Conservation (phyloP, 169 alveolate species). For the Cryptosporidium ryanae region DNA sequence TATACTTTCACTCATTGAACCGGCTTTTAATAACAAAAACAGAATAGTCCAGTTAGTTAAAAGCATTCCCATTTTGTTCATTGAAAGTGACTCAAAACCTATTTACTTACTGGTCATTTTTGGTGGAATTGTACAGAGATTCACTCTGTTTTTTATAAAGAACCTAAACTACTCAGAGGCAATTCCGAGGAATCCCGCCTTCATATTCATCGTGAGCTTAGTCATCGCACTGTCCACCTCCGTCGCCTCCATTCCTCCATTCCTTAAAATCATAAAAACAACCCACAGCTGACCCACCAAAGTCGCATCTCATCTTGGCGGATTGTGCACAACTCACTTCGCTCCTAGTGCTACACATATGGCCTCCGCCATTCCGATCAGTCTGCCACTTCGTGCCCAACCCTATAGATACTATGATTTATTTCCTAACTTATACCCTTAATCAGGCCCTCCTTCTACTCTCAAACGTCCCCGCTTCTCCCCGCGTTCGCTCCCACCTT, state of each 20-base stretch:
- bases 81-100: slow-evolving; percentile 30
- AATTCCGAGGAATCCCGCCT: neutral
- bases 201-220: neutral
- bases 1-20: neutral
- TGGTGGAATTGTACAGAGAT: slow-evolving; percentile 44
- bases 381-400: too few species aligned
- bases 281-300: neutral
- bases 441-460: too few species aligned
- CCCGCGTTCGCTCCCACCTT: too few species aligned
- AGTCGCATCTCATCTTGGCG: too few species aligned
- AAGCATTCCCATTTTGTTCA: neutral
- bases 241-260: neutral
- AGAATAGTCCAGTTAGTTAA: neutral
- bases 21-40: neutral
- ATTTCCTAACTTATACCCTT: too few species aligned
- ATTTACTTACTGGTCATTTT: slow-evolving; percentile 5
- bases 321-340: too few species aligned
- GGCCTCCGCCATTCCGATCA: too few species aligned
- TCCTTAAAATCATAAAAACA: neutral
- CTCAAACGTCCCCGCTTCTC: too few species aligned
- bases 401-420: too few species aligned
- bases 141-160: neutral
- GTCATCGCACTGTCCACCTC: slow-evolving; percentile 1
- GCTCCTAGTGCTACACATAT: too few species aligned
- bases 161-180: neutral